Conservation (phyloP, 148 eudicot species). For the Rhododendron kiyosumense region DNA sequence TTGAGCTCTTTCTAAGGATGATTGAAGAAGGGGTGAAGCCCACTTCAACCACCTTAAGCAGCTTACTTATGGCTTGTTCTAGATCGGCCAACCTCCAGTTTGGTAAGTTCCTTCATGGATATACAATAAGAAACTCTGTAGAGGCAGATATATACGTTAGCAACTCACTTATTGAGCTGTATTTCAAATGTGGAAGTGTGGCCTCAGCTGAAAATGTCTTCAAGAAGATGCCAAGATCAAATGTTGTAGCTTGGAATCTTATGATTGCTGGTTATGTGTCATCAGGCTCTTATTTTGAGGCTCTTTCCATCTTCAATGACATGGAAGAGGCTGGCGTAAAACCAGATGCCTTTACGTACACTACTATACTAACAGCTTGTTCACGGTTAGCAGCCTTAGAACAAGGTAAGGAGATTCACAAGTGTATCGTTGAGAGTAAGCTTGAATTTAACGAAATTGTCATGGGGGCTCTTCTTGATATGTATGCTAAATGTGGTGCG, state of each 20-base stretch:
- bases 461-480: constrained; percentile 33
- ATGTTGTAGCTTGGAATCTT: background rate
- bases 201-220: background rate
- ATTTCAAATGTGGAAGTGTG: constrained; percentile 3
- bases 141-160: background rate
- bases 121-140: background rate
- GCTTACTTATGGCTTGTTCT: constrained; percentile 6
- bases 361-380: background rate
- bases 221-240: constrained; percentile 2
- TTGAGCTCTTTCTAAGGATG: constrained; percentile 27
- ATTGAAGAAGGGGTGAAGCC: constrained; percentile 1
- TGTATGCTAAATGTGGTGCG: constrained; percentile 36
- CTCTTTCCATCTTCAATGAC: background rate
- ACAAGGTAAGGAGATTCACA: constrained; percentile 2
- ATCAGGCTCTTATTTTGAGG: background rate
- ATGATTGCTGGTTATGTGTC: constrained; percentile 3
- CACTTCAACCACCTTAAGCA: background rate
- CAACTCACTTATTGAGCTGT: background rate
- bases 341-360: background rate
- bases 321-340: background rate
- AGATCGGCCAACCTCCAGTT: background rate
- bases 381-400: background rate
- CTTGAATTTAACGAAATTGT: constrained; percentile 5
- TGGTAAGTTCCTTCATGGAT: constrained; percentile 4
- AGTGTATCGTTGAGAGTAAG: constrained; percentile 12